Conservation (phyloP, 305 asterid species). For the Coffea humblotiana region DNA sequence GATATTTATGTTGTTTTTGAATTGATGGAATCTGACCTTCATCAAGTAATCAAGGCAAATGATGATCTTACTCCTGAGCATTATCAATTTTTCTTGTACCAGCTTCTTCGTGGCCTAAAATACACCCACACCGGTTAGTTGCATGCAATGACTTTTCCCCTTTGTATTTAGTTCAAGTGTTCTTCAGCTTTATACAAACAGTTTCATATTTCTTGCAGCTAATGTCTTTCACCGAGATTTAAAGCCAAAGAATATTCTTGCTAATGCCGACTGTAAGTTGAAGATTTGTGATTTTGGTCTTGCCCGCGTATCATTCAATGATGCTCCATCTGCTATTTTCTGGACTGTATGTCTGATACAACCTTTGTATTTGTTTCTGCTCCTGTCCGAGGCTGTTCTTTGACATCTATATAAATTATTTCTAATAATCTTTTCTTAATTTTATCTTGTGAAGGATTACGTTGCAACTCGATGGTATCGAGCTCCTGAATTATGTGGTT, state of each 20-base stretch:
- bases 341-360: conserved; percentile 43
- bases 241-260: conserved; percentile 55
- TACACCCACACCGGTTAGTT: conserved; percentile 46
- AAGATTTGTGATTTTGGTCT: conserved; percentile 59
- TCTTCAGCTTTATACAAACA: background rate
- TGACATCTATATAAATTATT: background rate
- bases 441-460: conserved; percentile 40
- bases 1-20: conserved; percentile 55
- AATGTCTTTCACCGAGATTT: conserved; percentile 53
- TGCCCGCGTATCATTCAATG: conserved; percentile 55
- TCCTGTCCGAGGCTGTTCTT: background rate
- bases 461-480: conserved; percentile 60
- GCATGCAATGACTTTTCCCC: background rate
- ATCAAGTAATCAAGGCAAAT: conserved; percentile 57
- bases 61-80: conserved; percentile 52
- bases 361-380: conserved; percentile 5
- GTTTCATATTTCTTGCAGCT: conserved; percentile 30
- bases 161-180: background rate
- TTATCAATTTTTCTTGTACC: conserved; percentile 52
- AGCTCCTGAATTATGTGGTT: conserved; percentile 58
- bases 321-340: conserved; percentile 53
- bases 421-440: conserved; percentile 11
- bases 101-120: conserved; percentile 53
- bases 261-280: conserved; percentile 58
- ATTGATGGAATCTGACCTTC: conserved; percentile 59